Evolutionary conservation across 148 eudicot species (phyloP).

Genomic region (Persicaria maculosa): DNA sequence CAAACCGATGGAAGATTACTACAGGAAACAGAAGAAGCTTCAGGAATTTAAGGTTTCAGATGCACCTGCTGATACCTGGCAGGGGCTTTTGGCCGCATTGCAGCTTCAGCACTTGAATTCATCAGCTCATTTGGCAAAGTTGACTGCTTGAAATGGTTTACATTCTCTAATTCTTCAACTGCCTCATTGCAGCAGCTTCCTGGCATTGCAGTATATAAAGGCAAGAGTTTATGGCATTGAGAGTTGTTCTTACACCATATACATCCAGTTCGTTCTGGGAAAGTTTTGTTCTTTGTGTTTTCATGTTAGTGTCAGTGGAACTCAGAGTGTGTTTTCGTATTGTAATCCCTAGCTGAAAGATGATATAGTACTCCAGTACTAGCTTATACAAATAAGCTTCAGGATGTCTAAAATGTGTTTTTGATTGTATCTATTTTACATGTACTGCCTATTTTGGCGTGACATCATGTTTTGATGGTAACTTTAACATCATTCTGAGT

Average conservation of each 20-base stretch:
- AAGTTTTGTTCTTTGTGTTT: slow-evolving; percentile 9
- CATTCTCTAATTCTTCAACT: no score
- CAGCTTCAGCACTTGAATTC: slow-evolving; percentile 71
- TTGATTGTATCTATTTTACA: not conserved
- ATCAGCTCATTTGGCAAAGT: slow-evolving; percentile 39
- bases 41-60: slow-evolving; percentile 67
- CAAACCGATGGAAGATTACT: slow-evolving; percentile 78
- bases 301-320: not conserved
- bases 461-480: not conserved
- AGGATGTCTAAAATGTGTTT: not conserved
- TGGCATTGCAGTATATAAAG: no score
- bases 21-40: slow-evolving; percentile 67
- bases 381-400: slow-evolving; percentile 2
- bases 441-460: not conserved
- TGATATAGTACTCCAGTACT: not conserved
- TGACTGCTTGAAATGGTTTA: slow-evolving; percentile 41
- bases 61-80: slow-evolving; percentile 75
- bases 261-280: slow-evolving; percentile 3
- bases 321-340: slow-evolving; percentile 1
- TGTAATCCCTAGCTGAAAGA: not conserved
- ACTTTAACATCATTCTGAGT: not conserved
- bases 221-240: no score
- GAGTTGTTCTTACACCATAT: not conserved
- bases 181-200: no score
- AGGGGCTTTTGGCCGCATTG: slow-evolving; percentile 74